These are phyloP conservation scores for Saussurea involucrata DNA, from an alignment of 129 eudicot species.

Conservation along the genomic window DNA sequence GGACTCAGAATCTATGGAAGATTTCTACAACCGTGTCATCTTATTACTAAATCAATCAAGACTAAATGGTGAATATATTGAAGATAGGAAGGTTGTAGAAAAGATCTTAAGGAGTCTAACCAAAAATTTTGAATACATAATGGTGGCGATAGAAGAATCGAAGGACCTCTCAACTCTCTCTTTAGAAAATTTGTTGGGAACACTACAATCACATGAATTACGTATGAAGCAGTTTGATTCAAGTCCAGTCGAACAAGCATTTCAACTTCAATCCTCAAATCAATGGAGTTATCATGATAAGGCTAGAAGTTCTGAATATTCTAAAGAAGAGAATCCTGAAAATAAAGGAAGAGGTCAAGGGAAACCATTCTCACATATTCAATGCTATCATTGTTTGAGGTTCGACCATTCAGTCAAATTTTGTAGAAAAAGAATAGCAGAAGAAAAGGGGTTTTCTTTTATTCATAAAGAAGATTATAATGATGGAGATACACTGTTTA, in stretches of 20 bases:
- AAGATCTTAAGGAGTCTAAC: not conserved
- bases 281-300: no score
- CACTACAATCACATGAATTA: not conserved
- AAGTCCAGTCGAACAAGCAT: not conserved
- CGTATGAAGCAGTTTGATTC: not conserved
- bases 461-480: not conserved
- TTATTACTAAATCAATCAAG: slow-evolving; percentile 1
- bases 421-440: not conserved
- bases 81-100: not conserved
- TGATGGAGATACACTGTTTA: not conserved
- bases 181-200: not conserved
- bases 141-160: not conserved
- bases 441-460: not conserved
- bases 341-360: not conserved
- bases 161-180: not conserved
- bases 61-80: not conserved
- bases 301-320: no score
- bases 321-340: no score
- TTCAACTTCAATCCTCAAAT: not conserved
- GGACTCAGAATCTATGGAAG: not conserved
- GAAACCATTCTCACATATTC: not conserved
- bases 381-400: not conserved
- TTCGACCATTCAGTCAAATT: not conserved
- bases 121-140: not conserved
- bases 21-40: not conserved